A percentile compares a stretch with the other conserved stretches of the same genome.
phyloP scores from a whole-genome alignment of 23 red algal genomes.

The Chondrus crispus region DNA sequence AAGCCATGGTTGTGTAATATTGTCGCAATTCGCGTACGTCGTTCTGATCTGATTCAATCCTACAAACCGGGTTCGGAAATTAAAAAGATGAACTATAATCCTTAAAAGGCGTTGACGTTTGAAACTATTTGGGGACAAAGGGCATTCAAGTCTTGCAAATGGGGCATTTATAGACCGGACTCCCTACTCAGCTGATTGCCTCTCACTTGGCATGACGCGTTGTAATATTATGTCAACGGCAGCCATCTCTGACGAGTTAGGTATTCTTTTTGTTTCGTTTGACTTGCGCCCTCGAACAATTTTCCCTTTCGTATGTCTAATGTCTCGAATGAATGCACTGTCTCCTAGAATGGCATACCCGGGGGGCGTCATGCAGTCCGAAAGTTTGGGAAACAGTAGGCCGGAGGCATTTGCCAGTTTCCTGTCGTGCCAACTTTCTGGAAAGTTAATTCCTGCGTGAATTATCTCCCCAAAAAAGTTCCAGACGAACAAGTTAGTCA shows the following conservation, averaged over 20 bases:
- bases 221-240: not conserved
- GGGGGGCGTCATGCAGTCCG: not conserved
- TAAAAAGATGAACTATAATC: not conserved
- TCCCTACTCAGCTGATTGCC: not conserved
- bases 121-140: not conserved
- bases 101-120: not conserved
- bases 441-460: conserved; percentile 17
- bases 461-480: conserved; percentile 10
- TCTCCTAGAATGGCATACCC: conserved; percentile 8
- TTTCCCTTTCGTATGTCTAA: not conserved
- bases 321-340: not conserved
- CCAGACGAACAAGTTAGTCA: conserved; percentile 23
- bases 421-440: conserved; percentile 17
- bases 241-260: not conserved
- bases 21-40: not conserved
- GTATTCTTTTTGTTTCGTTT: not conserved
- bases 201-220: not conserved
- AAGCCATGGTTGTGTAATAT: not conserved
- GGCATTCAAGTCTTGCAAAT: not conserved
- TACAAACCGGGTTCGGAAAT: not conserved
- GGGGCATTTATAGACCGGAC: not conserved
- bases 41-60: not conserved
- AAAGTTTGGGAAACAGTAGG: not conserved
- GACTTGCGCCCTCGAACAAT: not conserved
- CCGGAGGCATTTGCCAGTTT: not conserved